These are phyloP conservation scores for Musa beccarii DNA, from an alignment of 176 grass and related monocot species.

Conservation along the genomic window DNA sequence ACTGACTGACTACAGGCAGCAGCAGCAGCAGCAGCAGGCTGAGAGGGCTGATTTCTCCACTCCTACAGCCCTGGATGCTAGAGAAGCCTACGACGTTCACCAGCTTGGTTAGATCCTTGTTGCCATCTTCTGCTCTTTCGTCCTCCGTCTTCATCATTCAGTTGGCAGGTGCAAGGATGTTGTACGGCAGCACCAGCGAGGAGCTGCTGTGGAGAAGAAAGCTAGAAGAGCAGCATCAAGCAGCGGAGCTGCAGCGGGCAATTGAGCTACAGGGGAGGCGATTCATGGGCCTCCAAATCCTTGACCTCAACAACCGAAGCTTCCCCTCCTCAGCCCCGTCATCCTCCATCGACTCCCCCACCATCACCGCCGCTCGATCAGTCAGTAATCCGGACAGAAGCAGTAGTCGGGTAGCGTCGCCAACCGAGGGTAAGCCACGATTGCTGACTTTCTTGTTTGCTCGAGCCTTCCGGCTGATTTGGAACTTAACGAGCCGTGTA, in stretches of 20 bases:
- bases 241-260: slow-evolving; percentile 41
- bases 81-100: slow-evolving; percentile 71
- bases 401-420: not conserved
- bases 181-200: slow-evolving; percentile 40
- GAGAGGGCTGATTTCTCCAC: not conserved
- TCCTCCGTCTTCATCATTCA: not conserved
- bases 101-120: slow-evolving; percentile 39
- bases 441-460: too few species aligned
- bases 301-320: slow-evolving; percentile 19
- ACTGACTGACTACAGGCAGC: slow-evolving; percentile 46
- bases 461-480: too few species aligned
- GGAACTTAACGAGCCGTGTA: not conserved
- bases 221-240: slow-evolving; percentile 78
- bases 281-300: slow-evolving; percentile 28
- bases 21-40: slow-evolving; percentile 30
- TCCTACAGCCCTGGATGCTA: not conserved
- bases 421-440: not conserved
- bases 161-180: slow-evolving; percentile 49
- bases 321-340: not conserved
- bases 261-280: slow-evolving; percentile 18
- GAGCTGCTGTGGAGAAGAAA: slow-evolving; percentile 61
- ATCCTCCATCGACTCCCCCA: slow-evolving; percentile 6
- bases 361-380: not conserved
- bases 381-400: not conserved
- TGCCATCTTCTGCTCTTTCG: not conserved